Evolutionary conservation across 148 eudicot species (phyloP).

Genomic region (Hydrangea macrophylla): DNA sequence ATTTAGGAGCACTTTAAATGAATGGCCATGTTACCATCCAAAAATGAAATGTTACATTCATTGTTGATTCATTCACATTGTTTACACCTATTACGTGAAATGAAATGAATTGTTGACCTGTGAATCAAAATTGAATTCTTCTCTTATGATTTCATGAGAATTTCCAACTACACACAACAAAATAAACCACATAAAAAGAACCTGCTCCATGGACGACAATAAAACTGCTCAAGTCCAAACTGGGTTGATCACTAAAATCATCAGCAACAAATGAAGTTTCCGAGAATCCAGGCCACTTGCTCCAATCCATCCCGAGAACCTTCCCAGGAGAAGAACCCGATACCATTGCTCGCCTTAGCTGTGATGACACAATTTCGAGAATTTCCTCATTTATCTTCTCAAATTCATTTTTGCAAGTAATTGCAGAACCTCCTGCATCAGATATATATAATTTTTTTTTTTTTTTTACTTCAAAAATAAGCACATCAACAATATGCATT

Average conservation of each 20-base stretch:
- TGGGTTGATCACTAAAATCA: slow-evolving; percentile 30
- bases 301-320: slow-evolving; percentile 89
- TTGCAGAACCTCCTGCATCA: slow-evolving; percentile 83
- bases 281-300: slow-evolving; percentile 57
- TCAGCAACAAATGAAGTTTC: slow-evolving; percentile 40
- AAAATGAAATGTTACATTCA: neutral
- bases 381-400: slow-evolving; percentile 73
- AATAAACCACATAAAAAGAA: slow-evolving; percentile 19
- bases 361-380: slow-evolving; percentile 50
- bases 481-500: too few relatives aligned
- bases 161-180: neutral
- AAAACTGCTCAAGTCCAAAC: slow-evolving; percentile 41
- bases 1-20: too few relatives aligned
- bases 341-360: slow-evolving; percentile 68
- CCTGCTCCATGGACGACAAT: slow-evolving; percentile 99
- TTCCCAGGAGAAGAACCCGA: slow-evolving; percentile 28
- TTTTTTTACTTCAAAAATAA: too few relatives aligned
- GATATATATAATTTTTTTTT: too few relatives aligned
- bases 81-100: neutral
- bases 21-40: neutral
- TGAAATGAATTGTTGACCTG: neutral
- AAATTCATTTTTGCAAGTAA: slow-evolving; percentile 82
- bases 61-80: neutral
- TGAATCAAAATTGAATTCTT: too few relatives aligned
- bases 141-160: neutral